Base-by-base conservation (phyloP, 169 alveolate genomes). In the Babesia bovis region DNA sequence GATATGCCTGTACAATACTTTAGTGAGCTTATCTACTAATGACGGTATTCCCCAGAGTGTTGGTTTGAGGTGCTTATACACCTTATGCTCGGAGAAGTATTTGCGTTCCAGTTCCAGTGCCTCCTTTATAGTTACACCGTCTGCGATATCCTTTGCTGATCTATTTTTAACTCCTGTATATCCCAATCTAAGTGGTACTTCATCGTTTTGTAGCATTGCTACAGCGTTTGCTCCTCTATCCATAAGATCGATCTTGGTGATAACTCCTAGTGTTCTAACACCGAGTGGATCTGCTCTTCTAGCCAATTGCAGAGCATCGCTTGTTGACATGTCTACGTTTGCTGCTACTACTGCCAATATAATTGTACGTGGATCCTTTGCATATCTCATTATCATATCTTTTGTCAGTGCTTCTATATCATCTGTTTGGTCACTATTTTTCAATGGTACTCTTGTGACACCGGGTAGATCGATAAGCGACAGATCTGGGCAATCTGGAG, bases 381-480 rank as follows among this genome's bases (percentile, higher is more conserved):
- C 95, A 85, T 97, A 97, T 40, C 97, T 78, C 63, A 67, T 78
- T 35, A 95, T 95, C 97, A 95, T 91, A 61, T 96, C 97, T 81
- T 94, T 93, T 0, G 99, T 96, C 53, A 96, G 88, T 71, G 93
- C 85, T 77, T 96, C 98, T 44, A 97, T 97, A 61, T 96, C 96
- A 81, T 95, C 97, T 13, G 96, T 91, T 81, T 97, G 98, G 44
- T 96, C 99, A 19, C 98, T 94, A 67, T 98, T 97, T 58, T 93
- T 91, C 26, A 96, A 66, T 19, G 99, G 98, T 12, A 97, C 98
- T 68, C 98, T 85, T 19, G 99, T 97, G 50, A 98, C 96, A 47
- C 99, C 99, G 19, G 99, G 99, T 50, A 98, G 90, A 86, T 98
- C 99, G 35, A 98, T 96, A 25, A 98, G 88, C 1, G 99, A 95